phyloP scores from a whole-genome alignment of 768 basidiomycete species.

The Agaricus subrufescens region DNA sequence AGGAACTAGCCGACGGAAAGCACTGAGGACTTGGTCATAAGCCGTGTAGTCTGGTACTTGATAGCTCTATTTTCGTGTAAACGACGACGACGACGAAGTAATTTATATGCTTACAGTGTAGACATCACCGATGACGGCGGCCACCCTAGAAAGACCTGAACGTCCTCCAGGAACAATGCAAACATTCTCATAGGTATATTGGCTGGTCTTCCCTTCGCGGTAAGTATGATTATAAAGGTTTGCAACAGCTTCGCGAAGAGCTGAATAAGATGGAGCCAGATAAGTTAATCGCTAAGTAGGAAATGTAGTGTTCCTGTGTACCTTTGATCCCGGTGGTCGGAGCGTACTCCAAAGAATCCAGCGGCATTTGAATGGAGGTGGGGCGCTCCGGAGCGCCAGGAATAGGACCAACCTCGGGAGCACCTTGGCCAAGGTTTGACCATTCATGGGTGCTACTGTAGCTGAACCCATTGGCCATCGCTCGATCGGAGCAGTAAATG shows the following conservation, averaged over 20 bases:
- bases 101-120: slow-evolving; percentile 52
- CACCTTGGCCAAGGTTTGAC: slow-evolving; percentile 90
- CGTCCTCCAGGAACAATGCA: slow-evolving; percentile 95
- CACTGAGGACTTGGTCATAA: slow-evolving; percentile 78
- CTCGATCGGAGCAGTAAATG: slow-evolving; percentile 88
- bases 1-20: slow-evolving; percentile 86
- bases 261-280: slow-evolving; percentile 27
- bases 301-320: slow-evolving; percentile 16
- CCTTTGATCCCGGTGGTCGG: slow-evolving; percentile 91
- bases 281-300: neutral
- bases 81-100: neutral
- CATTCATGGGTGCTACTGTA: slow-evolving; percentile 76
- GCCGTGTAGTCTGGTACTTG: slow-evolving; percentile 92
- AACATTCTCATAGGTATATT: slow-evolving; percentile 91
- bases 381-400: slow-evolving; percentile 71
- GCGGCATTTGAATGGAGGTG: slow-evolving; percentile 55
- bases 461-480: slow-evolving; percentile 92
- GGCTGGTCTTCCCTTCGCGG: slow-evolving; percentile 70
- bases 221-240: slow-evolving; percentile 86
- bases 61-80: slow-evolving; percentile 52
- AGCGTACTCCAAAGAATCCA: slow-evolving; percentile 83
- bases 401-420: slow-evolving; percentile 83
- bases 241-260: slow-evolving; percentile 85
- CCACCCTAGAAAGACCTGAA: slow-evolving; percentile 83
- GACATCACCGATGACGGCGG: slow-evolving; percentile 88